Conservation (phyloP, 2,329 filamentous ascomycete genomes). For the Epichloe gansuensis region DNA sequence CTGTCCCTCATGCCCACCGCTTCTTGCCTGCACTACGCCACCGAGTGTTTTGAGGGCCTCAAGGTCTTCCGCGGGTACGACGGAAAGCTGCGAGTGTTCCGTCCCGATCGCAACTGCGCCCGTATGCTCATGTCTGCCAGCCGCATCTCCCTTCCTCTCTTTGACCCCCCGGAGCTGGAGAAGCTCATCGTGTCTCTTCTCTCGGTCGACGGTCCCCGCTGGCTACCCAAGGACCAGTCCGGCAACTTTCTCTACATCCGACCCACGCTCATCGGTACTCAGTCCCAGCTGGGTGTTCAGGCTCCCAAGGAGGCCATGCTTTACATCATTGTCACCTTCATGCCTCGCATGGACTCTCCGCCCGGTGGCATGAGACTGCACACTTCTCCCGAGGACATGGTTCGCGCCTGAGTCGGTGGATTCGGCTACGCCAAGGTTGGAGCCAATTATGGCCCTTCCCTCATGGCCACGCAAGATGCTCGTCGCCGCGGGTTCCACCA, state of each 20-base stretch:
- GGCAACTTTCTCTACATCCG: conserved; percentile 73
- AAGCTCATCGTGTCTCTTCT: conserved; percentile 61
- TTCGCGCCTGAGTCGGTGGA: conserved; percentile 85
- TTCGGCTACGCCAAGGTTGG: conserved; percentile 89
- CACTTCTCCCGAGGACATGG: conserved; percentile 67
- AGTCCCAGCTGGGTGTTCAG: conserved; percentile 67
- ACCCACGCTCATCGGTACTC: conserved; percentile 76
- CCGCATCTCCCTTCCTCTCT: conserved; percentile 63
- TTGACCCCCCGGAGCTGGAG: conserved; percentile 58
- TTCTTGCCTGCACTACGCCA: conserved; percentile 75
- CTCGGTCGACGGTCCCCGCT: conserved; percentile 60
- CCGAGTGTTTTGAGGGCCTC: conserved; percentile 77
- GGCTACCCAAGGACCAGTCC: conserved; percentile 58
- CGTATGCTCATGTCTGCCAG: conserved; percentile 47
- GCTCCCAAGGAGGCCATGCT: conserved; percentile 72
- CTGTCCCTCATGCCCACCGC: conserved; percentile 70
- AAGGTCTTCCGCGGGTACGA: conserved; percentile 74
- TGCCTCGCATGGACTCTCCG: conserved; percentile 42
- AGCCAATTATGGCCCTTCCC: conserved; percentile 80
- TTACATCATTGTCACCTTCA: conserved; percentile 62
- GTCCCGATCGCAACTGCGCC: conserved; percentile 58
- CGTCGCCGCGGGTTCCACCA: conserved; percentile 65
- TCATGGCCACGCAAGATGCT: conserved; percentile 68
- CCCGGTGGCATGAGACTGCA: conserved; percentile 56
- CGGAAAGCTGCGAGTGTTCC: conserved; percentile 62